Evolutionary conservation across 441 rosid species (phyloP), one percentile per base, ranked within the genome.

Genomic region (Adansonia gregorii): DNA sequence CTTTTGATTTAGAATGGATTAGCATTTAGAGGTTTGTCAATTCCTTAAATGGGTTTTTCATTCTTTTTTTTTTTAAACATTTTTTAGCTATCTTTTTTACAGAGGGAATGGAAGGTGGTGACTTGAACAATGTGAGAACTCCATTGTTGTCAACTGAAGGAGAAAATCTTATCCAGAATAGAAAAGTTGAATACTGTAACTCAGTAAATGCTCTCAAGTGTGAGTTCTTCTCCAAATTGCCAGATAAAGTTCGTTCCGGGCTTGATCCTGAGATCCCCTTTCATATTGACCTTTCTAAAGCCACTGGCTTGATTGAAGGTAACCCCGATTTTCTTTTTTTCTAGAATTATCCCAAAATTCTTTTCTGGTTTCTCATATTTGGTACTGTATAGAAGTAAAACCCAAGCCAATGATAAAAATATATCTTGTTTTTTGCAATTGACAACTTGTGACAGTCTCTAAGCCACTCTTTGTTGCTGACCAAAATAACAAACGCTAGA

Each of bases 191-290:
- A 24, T 22, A 5, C 15, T 11, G 73, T 27, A 79, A 85, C 74
- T 86, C 89, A 43, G 87, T 87, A 22, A 77, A 64, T 82, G 14
- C 83, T 2, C 86, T 91, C 20, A 80, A 85, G 78, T 61, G 22
- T 0, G 90, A 84, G 9, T 90, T 90, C 84, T 9, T 87, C 51
- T 73, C 85, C 3, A 83, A 78, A 17, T 78, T 90, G 84, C 90
- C 92, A 1, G 82, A 63, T 5, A 87, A 89, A 77, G 78, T 90
- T 60, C 85, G 82, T 45, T 79, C 82, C 31, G 80, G 79, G 6
- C 17, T 86, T 19, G 87, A 86, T 65, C 68, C 61, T 7, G 91
- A 87, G 80, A 65, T 85, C 78, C 84, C 89, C 6, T 84, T 65
- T 55, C 77, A 78, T n/a, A 24, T 84, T 55, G 86, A 89, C 58